A percentile compares a stretch with the other conserved stretches of the same genome.
Evolutionary conservation across 306 rosid genomes (phyloP).

Genomic region (Rosa lucieae): DNA sequence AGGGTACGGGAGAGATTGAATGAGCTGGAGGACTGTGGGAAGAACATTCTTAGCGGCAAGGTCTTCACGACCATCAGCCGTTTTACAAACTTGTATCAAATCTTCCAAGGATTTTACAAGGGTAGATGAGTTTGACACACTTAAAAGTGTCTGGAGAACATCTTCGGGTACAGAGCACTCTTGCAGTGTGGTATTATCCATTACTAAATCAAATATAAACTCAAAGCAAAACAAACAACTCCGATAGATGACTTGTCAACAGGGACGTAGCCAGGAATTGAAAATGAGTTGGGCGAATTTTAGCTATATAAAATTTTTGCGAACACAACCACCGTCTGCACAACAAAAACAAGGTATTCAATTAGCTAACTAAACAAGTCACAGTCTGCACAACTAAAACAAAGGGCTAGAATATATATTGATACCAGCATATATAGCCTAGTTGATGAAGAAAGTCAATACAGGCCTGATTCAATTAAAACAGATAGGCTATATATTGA

Average conservation of each 20-base stretch:
- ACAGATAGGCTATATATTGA: too few species aligned
- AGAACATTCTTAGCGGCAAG: constrained; percentile 48
- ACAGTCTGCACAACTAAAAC: too few species aligned
- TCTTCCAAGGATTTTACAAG: constrained; percentile 41
- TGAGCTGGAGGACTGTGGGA: constrained; percentile 36
- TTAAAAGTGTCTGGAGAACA: constrained; percentile 33
- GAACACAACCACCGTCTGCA: too few species aligned
- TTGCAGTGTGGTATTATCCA: constrained; percentile 31
- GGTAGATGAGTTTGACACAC: constrained; percentile 39
- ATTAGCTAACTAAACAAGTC: too few species aligned
- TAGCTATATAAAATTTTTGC: too few species aligned
- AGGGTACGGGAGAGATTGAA: constrained; percentile 24
- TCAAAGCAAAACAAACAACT: background rate
- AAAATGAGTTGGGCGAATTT: too few species aligned
- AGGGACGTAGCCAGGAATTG: too few species aligned
- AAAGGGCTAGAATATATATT: too few species aligned
- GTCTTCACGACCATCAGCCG: constrained; percentile 41
- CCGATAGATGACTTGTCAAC: background rate
- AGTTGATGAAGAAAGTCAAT: too few species aligned
- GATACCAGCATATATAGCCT: too few species aligned
- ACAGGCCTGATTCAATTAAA: too few species aligned
- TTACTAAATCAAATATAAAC: constrained; percentile 5
- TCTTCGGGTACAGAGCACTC: constrained; percentile 38
- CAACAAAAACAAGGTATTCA: too few species aligned
- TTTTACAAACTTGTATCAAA: constrained; percentile 47